A percentile compares a stretch with the other conserved stretches of the same genome.
Conservation (phyloP, 805 yeast species). For the Zygoascus ofunaensis region DNA sequence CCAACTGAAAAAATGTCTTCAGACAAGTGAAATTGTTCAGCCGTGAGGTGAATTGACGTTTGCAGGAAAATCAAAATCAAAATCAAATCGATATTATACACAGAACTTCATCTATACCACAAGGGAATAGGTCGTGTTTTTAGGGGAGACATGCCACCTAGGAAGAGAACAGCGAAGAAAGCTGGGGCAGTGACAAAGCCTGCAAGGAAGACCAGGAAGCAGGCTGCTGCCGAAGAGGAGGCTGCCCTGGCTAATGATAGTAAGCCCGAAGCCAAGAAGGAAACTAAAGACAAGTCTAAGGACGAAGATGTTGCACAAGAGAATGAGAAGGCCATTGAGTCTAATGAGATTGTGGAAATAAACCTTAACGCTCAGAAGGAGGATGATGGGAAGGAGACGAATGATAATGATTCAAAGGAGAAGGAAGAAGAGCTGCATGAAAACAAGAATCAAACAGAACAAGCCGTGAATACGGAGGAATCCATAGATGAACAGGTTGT, state of each 20-base stretch:
- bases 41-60: too few relatives aligned
- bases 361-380: neutral
- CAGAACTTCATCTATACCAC: too few relatives aligned
- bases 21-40: too few relatives aligned
- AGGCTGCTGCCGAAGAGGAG: neutral
- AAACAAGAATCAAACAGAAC: too few relatives aligned
- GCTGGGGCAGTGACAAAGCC: neutral
- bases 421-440: too few relatives aligned
- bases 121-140: too few relatives aligned
- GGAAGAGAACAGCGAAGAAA: slow-evolving; percentile 6
- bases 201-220: slow-evolving; percentile 3
- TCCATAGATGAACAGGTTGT: neutral
- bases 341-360: neutral
- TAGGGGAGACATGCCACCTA: slow-evolving; percentile 5
- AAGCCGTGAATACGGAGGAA: neutral
- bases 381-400: neutral
- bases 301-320: too few relatives aligned
- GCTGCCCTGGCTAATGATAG: neutral
- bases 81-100: too few relatives aligned
- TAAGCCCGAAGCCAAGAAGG: neutral
- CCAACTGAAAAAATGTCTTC: too few relatives aligned
- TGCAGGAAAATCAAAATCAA: too few relatives aligned
- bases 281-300: neutral
- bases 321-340: neutral
- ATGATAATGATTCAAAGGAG: neutral